Base-by-base conservation (phyloP, 176 grass and related monocot species). In the Musa troglodytarum region DNA sequence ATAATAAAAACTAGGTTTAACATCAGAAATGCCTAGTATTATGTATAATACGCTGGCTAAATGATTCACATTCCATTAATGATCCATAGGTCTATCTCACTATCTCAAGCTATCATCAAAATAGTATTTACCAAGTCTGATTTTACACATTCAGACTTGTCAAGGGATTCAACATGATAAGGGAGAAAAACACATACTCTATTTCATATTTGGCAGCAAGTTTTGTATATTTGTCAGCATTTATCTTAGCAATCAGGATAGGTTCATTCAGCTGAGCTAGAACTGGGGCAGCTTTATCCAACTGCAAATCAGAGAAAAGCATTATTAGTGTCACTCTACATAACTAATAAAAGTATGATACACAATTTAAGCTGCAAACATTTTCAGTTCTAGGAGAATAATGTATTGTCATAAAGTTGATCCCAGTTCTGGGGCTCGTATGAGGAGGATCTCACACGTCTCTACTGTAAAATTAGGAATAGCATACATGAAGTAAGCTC, bases 191-290 rank as follows among this genome's bases (percentile, higher is more conserved):
- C 50, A 72, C 95, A 77, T 89, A 99, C 95, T 99, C 95, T 22
- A 99, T 89, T 79, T 92, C 86, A 74, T 99, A 94, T 89, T 92
- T 94, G 17, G 88, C 87, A 77, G 90, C 86, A 55, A 94, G 71
- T 63, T 94, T 99, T 53, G 83, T 85, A 71, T 99, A 99, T 71
- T 99, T 99, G 74, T 99, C 95, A 11, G 95, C 95, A 64, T 99
- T 90, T 63, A 99, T 79, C 82, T 94, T 99, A 43, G 90, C 88
- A 78, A 99, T 74, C 55, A 86, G 21, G 28, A 99, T 89, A 55
- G 90, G 88, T 78, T 89, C 82, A 67, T 68, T 86, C 56, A 99
- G 63, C 17, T 76, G 88, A 73, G 86, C 86, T 71, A 99, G 71
- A 51, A 94, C 78, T 0, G 86, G 90, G 49, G 90, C 95, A 86